phyloP scores from a whole-genome alignment of 2,329 filamentous ascomycete species.

The Cephalotrichum gorgonifer region DNA sequence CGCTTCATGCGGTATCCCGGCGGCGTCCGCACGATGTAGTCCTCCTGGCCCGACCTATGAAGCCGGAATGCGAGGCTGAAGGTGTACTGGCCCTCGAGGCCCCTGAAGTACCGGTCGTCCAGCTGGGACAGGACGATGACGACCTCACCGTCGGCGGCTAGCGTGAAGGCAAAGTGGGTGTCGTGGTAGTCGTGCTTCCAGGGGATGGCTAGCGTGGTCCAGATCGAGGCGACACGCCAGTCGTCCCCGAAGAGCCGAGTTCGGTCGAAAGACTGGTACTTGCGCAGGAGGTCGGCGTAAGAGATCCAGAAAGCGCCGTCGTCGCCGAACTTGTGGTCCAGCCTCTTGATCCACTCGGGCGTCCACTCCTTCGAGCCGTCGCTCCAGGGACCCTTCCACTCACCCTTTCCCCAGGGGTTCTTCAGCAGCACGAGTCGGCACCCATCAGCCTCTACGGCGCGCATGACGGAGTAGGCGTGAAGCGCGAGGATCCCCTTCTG shows the following conservation, averaged over 20 bases:
- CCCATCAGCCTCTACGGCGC: constrained; percentile 42
- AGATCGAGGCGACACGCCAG: constrained; percentile 37
- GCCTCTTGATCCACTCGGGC: constrained; percentile 61
- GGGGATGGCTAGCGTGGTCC: constrained; percentile 42
- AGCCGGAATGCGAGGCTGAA: constrained; percentile 45
- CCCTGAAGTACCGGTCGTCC: constrained; percentile 46
- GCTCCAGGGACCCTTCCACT: constrained; percentile 74
- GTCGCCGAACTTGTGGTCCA: constrained; percentile 66
- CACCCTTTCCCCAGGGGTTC: constrained; percentile 73
- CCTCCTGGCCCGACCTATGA: constrained; percentile 36
- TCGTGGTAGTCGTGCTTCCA: constrained; percentile 47
- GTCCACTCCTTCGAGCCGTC: constrained; percentile 83
- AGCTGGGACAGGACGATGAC: constrained; percentile 48
- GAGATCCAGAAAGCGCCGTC: constrained; percentile 59
- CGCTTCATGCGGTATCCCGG: constrained; percentile 53
- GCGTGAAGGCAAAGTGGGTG: constrained; percentile 39
- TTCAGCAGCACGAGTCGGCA: constrained; percentile 53
- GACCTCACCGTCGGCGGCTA: constrained; percentile 36
- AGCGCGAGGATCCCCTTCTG: constrained; percentile 47
- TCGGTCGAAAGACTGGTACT: constrained; percentile 47
- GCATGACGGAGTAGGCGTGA: constrained; percentile 52
- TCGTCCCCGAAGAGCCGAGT: constrained; percentile 46
- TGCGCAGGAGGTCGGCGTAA: constrained; percentile 47
- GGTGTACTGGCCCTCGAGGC: constrained; percentile 44
- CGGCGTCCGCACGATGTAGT: constrained; percentile 45